These are phyloP conservation scores for Hypocrella siamensis DNA, from an alignment of 2,329 filamentous ascomycete genomes.

Conservation along the genomic window DNA sequence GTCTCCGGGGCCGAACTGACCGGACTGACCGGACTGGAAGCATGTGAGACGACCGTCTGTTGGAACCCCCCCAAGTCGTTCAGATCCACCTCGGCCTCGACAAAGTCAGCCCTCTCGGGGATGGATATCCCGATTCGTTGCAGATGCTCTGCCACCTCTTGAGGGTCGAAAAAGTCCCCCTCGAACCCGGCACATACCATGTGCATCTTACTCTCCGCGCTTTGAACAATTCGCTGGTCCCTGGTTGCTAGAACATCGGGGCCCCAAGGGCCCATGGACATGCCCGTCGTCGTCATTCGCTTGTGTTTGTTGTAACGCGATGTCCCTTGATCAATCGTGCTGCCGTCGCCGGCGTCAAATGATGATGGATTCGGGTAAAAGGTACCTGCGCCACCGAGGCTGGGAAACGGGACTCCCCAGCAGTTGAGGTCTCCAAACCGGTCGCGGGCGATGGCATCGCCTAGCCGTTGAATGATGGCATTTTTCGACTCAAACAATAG, in stretches of 20 bases:
- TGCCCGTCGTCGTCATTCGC: slow-evolving; percentile 11
- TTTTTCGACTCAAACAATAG: slow-evolving; percentile 41
- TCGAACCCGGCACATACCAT: slow-evolving; percentile 46
- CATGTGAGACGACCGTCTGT: background rate
- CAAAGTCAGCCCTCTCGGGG: slow-evolving; percentile 41
- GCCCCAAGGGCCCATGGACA: slow-evolving; percentile 32
- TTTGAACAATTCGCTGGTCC: slow-evolving; percentile 24
- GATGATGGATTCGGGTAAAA: slow-evolving; percentile 30
- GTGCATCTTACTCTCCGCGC: slow-evolving; percentile 22
- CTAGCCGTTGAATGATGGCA: slow-evolving; percentile 26
- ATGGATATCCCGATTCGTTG: slow-evolving; percentile 46
- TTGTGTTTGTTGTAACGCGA: slow-evolving; percentile 13
- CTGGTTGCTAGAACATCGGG: slow-evolving; percentile 20
- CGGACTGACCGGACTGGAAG: no score
- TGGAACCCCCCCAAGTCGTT: slow-evolving; percentile 17
- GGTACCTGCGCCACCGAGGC: slow-evolving; percentile 52
- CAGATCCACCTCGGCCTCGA: slow-evolving; percentile 40
- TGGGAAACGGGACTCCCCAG: slow-evolving; percentile 45
- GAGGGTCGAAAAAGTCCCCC: slow-evolving; percentile 61
- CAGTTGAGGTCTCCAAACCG: slow-evolving; percentile 33
- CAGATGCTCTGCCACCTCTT: slow-evolving; percentile 65
- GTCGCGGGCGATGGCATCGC: slow-evolving; percentile 14
- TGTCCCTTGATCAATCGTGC: slow-evolving; percentile 19
- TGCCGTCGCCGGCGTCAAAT: background rate
- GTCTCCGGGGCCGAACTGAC: background rate